Percentiles rank a stretch among this genome's conserved stretches.
Evolutionary conservation across 805 yeast genomes (phyloP).

Genomic region (Saccharomycopsis selenospora): DNA sequence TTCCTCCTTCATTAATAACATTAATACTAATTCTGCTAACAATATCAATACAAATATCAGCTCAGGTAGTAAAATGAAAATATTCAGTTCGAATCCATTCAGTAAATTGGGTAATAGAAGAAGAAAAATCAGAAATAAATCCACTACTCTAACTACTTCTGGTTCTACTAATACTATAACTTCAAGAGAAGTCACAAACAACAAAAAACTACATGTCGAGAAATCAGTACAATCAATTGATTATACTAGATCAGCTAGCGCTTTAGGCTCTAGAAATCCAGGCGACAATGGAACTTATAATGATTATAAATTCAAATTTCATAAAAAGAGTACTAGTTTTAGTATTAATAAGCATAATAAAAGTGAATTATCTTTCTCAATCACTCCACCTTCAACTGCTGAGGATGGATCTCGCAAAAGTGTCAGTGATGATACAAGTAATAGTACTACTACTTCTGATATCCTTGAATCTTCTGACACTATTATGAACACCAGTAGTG

Average conservation of each 20-base stretch:
- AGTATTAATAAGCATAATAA: conserved; percentile 1
- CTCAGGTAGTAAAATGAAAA: too few relatives aligned
- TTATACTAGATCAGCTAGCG: not conserved
- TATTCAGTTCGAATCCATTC: too few relatives aligned
- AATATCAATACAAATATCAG: too few relatives aligned
- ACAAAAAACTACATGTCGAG: not conserved
- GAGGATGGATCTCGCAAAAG: not conserved
- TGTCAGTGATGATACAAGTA: not conserved
- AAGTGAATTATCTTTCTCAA: not conserved
- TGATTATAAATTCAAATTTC: conserved; percentile 12
- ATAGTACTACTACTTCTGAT: conserved; percentile 4
- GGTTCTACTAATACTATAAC: not conserved
- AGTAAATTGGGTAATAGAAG: not conserved
- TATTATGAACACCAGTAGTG: too few relatives aligned
- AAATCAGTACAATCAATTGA: not conserved
- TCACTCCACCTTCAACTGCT: not conserved
- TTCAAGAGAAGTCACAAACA: not conserved
- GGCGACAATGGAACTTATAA: not conserved
- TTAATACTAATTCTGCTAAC: too few relatives aligned
- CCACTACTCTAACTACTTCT: not conserved
- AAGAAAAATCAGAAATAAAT: not conserved
- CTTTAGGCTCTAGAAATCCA: not conserved
- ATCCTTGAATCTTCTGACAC: too few relatives aligned
- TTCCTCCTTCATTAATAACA: too few relatives aligned
- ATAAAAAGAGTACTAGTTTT: conserved; percentile 10